Evolutionary conservation across 345 rosid genomes (phyloP), one percentile per base, ranked within the genome.

Genomic region (Trapa bicornis): DNA sequence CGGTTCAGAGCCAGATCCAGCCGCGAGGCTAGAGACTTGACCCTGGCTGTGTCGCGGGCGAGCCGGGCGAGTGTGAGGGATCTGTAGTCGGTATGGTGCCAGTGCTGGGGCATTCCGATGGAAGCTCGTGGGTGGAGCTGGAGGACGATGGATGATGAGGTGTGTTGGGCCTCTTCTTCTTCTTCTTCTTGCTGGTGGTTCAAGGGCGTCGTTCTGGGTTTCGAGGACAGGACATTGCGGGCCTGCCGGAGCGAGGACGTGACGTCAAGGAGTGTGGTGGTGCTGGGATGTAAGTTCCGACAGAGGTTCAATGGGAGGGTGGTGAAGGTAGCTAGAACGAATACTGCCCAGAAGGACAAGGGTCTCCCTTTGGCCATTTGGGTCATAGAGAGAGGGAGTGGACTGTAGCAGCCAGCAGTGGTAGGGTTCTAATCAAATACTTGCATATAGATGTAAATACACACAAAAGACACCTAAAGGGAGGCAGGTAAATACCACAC

Each of bases 41-140:
- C 92, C 66, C 96, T 85, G 72, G 81, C 81, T 5, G 87, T 75
- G 85, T 91, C 97, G 1, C 96, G 96, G 71, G 66, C 64, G 61
- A 89, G 90, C 61, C 94, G 75, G 5, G 92, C 75, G 37, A 83
- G 70, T 17, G 85, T 81, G 60, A 89, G 77, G 15, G 96, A 84
- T 43, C 72, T 89, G 79, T 89, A 87, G 82, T 87, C 90, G 39
- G 6, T 2, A 22, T 83, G 86, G 33, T 74, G 29, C 29, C 29
- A 22, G 29, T 22, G 58, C 36, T 72, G 54, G 45, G 72, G n/a
- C 67, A 70, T 74, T 5, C 58, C 75, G 39, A 89, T 47, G 0
- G 86, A 79, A 67, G 70, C 67, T 70, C 96, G 79, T 0, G 97
- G 32, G 70, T 72, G 89, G 52, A 91, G 80, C 66, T 82, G 79